Percentiles rank a stretch among this genome's conserved stretches.
These are phyloP conservation scores for Turritis glabra DNA, from an alignment of 345 rosid species.

Conservation along the genomic window DNA sequence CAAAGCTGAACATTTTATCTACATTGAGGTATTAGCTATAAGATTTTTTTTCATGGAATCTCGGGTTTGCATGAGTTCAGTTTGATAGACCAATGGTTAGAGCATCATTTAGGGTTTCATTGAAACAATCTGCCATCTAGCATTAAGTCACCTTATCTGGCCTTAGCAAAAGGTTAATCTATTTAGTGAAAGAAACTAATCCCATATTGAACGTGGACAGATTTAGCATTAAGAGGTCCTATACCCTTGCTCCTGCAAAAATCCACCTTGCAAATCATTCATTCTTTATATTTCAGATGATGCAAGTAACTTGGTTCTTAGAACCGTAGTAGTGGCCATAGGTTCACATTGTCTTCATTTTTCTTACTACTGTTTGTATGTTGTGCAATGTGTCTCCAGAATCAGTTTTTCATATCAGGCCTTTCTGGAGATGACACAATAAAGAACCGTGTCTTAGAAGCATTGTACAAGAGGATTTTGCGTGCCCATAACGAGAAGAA, in stretches of 20 bases:
- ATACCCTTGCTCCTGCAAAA: slow-evolving; percentile 2
- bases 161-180: background rate
- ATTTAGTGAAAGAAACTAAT: background rate
- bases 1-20: slow-evolving; percentile 89
- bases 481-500: slow-evolving; percentile 85
- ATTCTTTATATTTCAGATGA: background rate
- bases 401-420: slow-evolving; percentile 99
- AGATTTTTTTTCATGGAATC: background rate
- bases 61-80: background rate
- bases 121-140: background rate
- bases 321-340: slow-evolving; percentile 14
- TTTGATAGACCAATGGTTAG: slow-evolving; percentile 7
- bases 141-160: background rate
- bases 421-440: slow-evolving; percentile 88
- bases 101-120: slow-evolving; percentile 10
- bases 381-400: slow-evolving; percentile 65
- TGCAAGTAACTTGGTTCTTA: slow-evolving; percentile 11
- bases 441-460: slow-evolving; percentile 84
- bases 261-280: background rate
- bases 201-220: background rate
- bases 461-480: slow-evolving; percentile 77
- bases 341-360: slow-evolving; percentile 19
- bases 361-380: slow-evolving; percentile 46
- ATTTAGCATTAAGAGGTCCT: background rate
- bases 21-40: slow-evolving; percentile 74